phyloP scores from a whole-genome alignment of 2,329 filamentous ascomycete genomes.

The Paecilomyces fulvus region DNA sequence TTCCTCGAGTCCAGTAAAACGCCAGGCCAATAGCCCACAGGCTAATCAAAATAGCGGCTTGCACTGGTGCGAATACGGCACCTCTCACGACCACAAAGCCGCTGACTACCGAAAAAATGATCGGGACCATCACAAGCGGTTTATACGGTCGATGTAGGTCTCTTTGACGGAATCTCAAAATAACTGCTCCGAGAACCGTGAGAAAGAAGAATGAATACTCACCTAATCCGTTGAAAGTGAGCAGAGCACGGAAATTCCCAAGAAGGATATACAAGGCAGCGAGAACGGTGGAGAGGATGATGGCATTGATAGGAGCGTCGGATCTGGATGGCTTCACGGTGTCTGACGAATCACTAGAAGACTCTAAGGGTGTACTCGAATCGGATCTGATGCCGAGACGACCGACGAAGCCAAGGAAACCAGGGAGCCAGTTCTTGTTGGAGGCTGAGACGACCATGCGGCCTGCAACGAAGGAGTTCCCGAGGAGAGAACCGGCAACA shows the following conservation, averaged over 20 bases:
- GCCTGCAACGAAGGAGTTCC: not conserved
- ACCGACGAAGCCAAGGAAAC: not conserved
- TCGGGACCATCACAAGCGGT: not conserved
- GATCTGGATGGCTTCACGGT: not conserved
- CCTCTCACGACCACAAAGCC: not conserved
- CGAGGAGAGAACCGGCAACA: not conserved
- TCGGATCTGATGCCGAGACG: not conserved
- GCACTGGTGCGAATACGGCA: not conserved
- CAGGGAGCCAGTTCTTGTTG: not conserved
- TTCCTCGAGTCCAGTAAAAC: not conserved
- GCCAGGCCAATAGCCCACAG: not conserved
- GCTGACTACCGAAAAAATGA: not conserved
- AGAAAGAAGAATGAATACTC: not conserved
- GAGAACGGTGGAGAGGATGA: not conserved
- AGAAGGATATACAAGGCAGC: not conserved
- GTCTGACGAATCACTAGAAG: not conserved
- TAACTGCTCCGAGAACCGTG: not conserved
- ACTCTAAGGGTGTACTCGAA: not conserved
- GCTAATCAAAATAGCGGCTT: not conserved
- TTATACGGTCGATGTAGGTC: not conserved
- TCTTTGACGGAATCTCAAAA: not conserved
- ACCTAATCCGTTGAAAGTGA: not conserved
- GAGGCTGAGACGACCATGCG: not conserved
- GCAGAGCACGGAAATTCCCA: not conserved
- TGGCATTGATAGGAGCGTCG: not conserved